A percentile compares a stretch with the other conserved stretches of the same genome.
Conservation (phyloP, 805 yeast species). For the Candida vartiovaarae region DNA sequence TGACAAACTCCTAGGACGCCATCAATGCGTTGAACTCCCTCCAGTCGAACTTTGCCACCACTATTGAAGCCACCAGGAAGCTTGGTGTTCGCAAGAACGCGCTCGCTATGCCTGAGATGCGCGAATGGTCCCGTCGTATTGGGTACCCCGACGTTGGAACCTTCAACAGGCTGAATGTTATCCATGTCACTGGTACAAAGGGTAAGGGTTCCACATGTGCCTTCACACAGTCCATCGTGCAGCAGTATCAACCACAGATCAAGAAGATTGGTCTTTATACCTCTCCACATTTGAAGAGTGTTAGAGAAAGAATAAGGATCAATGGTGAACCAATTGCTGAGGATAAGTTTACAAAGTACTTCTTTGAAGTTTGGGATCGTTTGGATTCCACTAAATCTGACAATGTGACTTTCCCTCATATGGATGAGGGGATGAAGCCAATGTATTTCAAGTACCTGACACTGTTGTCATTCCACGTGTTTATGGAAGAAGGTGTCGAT, state of each 20-base stretch:
- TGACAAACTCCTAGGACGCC: constrained; percentile 47
- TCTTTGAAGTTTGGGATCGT: constrained; percentile 90
- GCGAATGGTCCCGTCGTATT: constrained; percentile 66
- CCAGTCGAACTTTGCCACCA: constrained; percentile 86
- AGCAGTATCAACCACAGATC: constrained; percentile 45
- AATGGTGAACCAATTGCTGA: constrained; percentile 82
- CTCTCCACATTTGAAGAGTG: constrained; percentile 91
- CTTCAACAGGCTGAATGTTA: constrained; percentile 65
- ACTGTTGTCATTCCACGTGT: constrained; percentile 82
- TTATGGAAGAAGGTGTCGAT: constrained; percentile 81
- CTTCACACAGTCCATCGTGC: constrained; percentile 73
- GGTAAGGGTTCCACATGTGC: constrained; percentile 99
- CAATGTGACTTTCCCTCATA: constrained; percentile 55
- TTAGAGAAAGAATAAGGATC: constrained; percentile 84
- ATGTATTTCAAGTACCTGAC: constrained; percentile 92
- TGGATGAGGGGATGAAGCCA: constrained; percentile 71
- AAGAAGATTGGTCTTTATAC: constrained; percentile 86
- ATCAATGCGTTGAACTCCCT: constrained; percentile 74
- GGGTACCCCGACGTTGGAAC: constrained; percentile 57
- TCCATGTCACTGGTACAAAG: constrained; percentile 96
- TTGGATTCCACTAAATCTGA: constrained; percentile 55
- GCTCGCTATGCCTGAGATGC: constrained; percentile 76
- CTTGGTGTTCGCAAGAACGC: constrained; percentile 58
- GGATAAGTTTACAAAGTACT: constrained; percentile 75
- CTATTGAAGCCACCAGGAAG: constrained; percentile 74